Evolutionary conservation across 139 green algal genomes (phyloP).

Genomic region (Micromonas pusilla): DNA sequence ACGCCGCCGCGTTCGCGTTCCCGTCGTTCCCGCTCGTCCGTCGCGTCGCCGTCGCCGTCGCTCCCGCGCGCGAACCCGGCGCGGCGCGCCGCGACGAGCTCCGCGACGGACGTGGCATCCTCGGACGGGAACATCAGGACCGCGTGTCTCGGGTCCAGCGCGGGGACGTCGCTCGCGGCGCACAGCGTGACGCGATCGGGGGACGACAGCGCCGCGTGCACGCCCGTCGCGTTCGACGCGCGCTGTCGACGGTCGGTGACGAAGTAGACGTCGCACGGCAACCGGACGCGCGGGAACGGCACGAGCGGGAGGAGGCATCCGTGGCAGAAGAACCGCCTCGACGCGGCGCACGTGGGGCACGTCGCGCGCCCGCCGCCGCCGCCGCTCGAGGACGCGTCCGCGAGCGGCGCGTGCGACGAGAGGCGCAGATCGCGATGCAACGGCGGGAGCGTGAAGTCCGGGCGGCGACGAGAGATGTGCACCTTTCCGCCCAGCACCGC

Average conservation of each 20-base stretch:
- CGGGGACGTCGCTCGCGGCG: background rate
- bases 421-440: background rate
- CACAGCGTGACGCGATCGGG: background rate
- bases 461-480: background rate
- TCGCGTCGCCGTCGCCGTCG: no score
- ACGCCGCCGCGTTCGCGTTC: background rate
- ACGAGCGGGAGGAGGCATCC: background rate
- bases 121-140: background rate
- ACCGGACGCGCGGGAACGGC: background rate
- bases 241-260: background rate
- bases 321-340: background rate
- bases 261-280: background rate
- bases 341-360: background rate
- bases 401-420: background rate
- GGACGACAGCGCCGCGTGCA: background rate
- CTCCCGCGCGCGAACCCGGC: no score
- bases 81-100: background rate
- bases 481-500: background rate
- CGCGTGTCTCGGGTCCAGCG: background rate
- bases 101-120: background rate
- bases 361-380: no score
- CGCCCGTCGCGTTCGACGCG: background rate
- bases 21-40: no score
- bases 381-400: background rate
- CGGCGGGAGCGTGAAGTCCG: background rate